These are phyloP conservation scores for Ceratocystis papillata DNA, from an alignment of 2,329 filamentous ascomycete genomes.

Conservation along the genomic window DNA sequence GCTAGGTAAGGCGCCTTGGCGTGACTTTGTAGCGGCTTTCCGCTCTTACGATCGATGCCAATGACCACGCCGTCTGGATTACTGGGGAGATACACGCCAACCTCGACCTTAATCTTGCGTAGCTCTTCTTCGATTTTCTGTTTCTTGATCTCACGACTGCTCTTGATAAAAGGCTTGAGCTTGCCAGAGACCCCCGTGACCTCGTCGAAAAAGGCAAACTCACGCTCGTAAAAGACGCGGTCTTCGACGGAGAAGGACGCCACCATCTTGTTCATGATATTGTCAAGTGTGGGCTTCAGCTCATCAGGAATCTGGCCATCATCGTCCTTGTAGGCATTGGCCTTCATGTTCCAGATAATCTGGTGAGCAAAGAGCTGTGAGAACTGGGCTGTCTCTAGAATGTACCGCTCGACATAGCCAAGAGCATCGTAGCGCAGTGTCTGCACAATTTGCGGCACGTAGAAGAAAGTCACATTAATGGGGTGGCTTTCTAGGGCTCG, in stretches of 20 bases:
- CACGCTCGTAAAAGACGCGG: conserved; percentile 77
- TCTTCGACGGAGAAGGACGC: conserved; percentile 70
- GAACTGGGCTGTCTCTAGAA: conserved; percentile 90
- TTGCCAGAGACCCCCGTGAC: conserved; percentile 94
- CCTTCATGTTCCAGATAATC: conserved; percentile 99
- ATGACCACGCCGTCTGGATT: conserved; percentile 96
- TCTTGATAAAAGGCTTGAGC: conserved; percentile 84
- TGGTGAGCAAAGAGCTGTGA: conserved; percentile 98
- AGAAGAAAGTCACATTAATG: conserved; percentile 97
- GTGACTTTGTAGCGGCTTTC: conserved; percentile 93
- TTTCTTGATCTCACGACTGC: conserved; percentile 91
- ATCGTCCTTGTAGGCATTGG: conserved; percentile 96
- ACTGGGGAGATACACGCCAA: conserved; percentile 91
- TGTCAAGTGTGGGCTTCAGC: conserved; percentile 87
- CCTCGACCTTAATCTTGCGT: conserved; percentile 91
- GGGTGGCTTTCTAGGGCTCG: conserved; percentile 85
- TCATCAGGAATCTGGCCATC: conserved; percentile 79
- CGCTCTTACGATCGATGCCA: conserved; percentile 94
- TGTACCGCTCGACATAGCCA: conserved; percentile 92
- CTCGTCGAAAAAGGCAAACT: conserved; percentile 97
- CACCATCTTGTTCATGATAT: conserved; percentile 75
- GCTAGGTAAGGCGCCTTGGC: conserved; percentile 99
- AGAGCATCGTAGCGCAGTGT: conserved; percentile 83
- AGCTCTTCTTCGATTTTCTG: conserved; percentile 98
- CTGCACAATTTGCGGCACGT: conserved; percentile 96